Evolutionary conservation across 345 rosid genomes (phyloP), one percentile per base, ranked within the genome.

Genomic region (Bruguiera sexangula): DNA sequence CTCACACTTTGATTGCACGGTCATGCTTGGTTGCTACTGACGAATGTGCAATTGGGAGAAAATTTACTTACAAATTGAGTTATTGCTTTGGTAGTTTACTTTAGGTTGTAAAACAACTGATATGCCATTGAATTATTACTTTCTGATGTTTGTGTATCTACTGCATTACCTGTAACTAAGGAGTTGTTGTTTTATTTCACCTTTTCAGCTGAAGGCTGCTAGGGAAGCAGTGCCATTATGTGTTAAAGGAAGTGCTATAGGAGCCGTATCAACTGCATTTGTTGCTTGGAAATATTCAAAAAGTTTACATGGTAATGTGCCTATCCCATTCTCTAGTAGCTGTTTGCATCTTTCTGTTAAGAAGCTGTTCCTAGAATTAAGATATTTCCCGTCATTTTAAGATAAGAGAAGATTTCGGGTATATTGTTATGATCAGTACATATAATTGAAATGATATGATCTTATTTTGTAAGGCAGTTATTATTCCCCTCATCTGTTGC

Each of bases 241-340:
- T 55, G 65, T 82, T 29, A 22, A 82, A 20, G 97, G 97, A 73
- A 73, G 85, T 77, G 77, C 78, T 34, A 75, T 92, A 67, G 99
- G 96, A 64, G 98, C 96, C 26, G 75, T 85, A 34, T 84, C 97
- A 15, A 86, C 94, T 69, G 98, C 92, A 10, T 94, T 84, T 78
- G 36, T 89, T 83, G 78, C 97, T 59, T 92, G 94, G 99, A 92
- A 87, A 75, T 92, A 96, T 79, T 95, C 96, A 3, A 86, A 72
- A 85, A 87, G 92, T 63, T 76, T 85, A 69, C 97, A 92, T 81
- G 97, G 99, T 95, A 85, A 0, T 11, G 54, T 73, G 39, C 53
- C 22, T 7, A 5, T 27, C 55, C 30, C 55, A 68, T 32, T 67
- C 31, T 59, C 37, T 54, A 37, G 9, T 70, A 34, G 18, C 22